Evolutionary conservation across 352 stramenopile genomes (phyloP), one percentile per base, ranked within the genome.

Genomic region (Pythium angustatum): DNA sequence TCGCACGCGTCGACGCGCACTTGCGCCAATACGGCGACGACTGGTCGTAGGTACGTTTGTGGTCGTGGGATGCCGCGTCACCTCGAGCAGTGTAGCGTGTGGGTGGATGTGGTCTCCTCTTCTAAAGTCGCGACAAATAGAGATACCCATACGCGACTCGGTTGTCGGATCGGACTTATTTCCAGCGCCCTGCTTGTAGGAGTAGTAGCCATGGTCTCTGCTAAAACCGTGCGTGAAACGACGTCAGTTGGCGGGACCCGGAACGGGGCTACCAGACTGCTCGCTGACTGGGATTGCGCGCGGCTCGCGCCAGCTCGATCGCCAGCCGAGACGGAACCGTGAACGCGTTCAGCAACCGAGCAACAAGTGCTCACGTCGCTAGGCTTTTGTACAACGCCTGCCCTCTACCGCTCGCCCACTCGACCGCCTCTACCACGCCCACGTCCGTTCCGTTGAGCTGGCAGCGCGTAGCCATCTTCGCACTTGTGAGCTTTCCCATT

Each of bases 1-100:
- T 91, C 63, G 79, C 71, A 9, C 78, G 79, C 36, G 85, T 94
- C 15, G 85, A 94, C 71, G 74, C 77, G 7, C 80, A 75, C 28
- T 70, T 93, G 6, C 63, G 63, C 28, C 71, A 84, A 51, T 93
- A 88, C 62, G 82, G 81, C 8, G 79, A 75, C 26, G 92, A 85
- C 82, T 66, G 55, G 30, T 65, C 77, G 41, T 60, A 69, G 55
- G 44, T 19, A 53, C 14, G 17, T 15, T 17, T 5, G n/a, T 38
- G 33, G 33, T 14, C 33, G 14, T 38, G 7, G 33, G 7, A 14
- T 38, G 14, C 33, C 33, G 7, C 7, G 8, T 7, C 14, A 14
- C 8, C 33, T 14, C 33, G 33, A 38, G 7, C 33, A 14, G 33
- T 19, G 7, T 43, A 22, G 38, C 2, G 34, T 41, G 34, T 41